A percentile compares a stretch with the other conserved stretches of the same genome.
Evolutionary conservation across 129 eudicot genomes (phyloP).

Genomic region (Pittosporum tobira): DNA sequence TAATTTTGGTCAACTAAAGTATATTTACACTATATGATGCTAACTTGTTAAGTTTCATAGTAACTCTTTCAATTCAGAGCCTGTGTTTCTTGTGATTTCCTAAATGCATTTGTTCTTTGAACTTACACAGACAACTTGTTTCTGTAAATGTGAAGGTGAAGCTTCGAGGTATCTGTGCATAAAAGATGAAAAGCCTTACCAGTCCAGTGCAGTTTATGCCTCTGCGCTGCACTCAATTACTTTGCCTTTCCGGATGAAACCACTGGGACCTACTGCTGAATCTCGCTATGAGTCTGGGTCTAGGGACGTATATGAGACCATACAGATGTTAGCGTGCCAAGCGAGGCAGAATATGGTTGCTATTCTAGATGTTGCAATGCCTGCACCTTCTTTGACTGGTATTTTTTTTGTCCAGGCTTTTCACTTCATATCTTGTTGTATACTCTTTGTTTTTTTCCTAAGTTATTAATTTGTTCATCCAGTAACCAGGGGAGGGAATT

Average conservation of each 20-base stretch:
- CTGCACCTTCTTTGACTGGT: conserved; percentile 73
- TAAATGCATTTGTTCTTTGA: background rate
- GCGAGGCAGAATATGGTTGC: conserved; percentile 68
- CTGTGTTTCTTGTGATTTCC: background rate
- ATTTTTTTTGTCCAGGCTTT: conserved; percentile 7
- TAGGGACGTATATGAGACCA: conserved; percentile 40
- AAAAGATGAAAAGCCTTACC: conserved; percentile 61
- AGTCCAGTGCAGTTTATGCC: conserved; percentile 86
- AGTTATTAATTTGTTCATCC: conserved; percentile 11
- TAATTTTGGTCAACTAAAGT: too few relatives aligned
- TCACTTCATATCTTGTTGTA: background rate
- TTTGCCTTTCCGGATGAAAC: conserved; percentile 78
- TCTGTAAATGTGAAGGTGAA: conserved; percentile 35
- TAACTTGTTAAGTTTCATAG: too few relatives aligned
- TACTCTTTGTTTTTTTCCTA: background rate
- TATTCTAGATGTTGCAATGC: conserved; percentile 65
- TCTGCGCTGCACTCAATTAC: conserved; percentile 79
- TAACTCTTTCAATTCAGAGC: background rate
- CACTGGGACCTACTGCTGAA: conserved; percentile 40
- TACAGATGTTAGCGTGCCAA: conserved; percentile 70
- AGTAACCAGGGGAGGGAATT: conserved; percentile 40
- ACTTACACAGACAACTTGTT: background rate
- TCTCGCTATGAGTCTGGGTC: conserved; percentile 44
- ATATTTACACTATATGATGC: too few relatives aligned
- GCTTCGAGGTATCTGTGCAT: conserved; percentile 44